phyloP scores from a whole-genome alignment of 306 rosid genomes.

The Alnus glutinosa region DNA sequence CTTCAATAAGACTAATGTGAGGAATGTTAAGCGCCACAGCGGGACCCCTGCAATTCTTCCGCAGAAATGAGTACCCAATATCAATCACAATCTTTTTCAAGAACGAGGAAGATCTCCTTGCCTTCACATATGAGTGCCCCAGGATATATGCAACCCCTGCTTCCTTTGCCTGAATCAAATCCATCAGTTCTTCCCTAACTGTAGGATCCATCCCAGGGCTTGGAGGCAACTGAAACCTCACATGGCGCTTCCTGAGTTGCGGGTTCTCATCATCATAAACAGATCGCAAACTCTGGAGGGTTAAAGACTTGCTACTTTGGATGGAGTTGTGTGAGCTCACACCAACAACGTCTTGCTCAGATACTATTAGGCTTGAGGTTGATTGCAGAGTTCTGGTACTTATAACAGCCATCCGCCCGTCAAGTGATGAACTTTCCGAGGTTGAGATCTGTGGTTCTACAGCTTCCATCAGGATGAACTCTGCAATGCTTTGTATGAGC shows the following conservation, averaged over 20 bases:
- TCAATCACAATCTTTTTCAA: conserved; percentile 70
- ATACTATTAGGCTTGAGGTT: conserved; percentile 41
- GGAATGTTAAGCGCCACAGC: conserved; percentile 87
- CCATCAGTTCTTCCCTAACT: conserved; percentile 71
- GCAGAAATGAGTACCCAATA: conserved; percentile 73
- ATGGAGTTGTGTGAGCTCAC: conserved; percentile 33
- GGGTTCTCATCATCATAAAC: conserved; percentile 73
- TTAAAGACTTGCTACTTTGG: conserved; percentile 62
- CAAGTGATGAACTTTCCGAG: conserved; percentile 60
- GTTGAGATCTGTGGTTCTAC: conserved; percentile 61
- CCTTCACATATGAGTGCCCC: conserved; percentile 91
- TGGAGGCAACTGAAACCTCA: conserved; percentile 65
- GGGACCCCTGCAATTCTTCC: conserved; percentile 90
- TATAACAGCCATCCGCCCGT: conserved; percentile 87
- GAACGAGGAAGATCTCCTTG: conserved; percentile 72
- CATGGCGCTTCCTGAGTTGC: conserved; percentile 52
- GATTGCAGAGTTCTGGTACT: conserved; percentile 54
- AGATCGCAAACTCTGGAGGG: conserved; percentile 63
- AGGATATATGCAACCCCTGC: conserved; percentile 82
- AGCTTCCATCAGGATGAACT: conserved; percentile 86
- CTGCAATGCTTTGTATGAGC: conserved; percentile 77
- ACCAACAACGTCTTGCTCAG: conserved; percentile 48
- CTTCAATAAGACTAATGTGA: conserved; percentile 85
- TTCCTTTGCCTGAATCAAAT: conserved; percentile 78
- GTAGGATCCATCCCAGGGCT: conserved; percentile 54